Percentiles rank a stretch among this genome's conserved stretches.
phyloP scores from a whole-genome alignment of 768 basidiomycete genomes.

The Imleria badia region DNA sequence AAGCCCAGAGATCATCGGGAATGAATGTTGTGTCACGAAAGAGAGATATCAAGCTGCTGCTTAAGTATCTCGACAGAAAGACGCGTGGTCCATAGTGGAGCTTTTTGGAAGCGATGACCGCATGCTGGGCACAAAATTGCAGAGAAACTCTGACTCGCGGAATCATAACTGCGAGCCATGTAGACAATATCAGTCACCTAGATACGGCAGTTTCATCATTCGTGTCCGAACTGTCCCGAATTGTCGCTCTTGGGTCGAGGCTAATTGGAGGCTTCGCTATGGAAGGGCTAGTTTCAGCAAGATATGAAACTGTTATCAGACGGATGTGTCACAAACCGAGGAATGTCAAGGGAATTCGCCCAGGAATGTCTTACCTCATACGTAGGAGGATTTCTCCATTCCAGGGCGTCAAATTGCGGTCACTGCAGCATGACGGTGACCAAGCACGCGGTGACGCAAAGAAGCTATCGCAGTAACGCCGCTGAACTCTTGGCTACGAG shows the following conservation, averaged over 20 bases:
- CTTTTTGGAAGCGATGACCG: neutral
- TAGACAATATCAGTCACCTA: neutral
- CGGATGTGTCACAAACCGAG: neutral
- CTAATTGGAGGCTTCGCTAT: neutral
- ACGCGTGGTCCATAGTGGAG: neutral
- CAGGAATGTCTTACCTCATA: neutral
- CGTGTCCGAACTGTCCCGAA: no score
- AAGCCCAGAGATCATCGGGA: constrained; percentile 12
- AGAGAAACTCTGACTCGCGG: neutral
- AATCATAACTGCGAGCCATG: neutral
- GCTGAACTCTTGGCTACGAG: neutral
- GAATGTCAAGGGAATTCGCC: neutral
- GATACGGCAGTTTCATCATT: neutral
- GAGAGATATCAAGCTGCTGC: neutral
- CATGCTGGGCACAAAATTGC: neutral
- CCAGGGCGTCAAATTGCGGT: neutral
- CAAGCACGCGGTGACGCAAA: neutral
- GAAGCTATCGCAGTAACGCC: neutral
- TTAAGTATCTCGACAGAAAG: constrained; percentile 12
- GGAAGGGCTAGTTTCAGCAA: neutral
- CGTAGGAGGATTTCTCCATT: neutral
- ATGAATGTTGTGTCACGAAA: neutral
- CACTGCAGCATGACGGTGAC: neutral
- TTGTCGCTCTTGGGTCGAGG: neutral
- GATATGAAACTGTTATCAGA: constrained; percentile 8